Evolutionary conservation across 2,329 filamentous ascomycete genomes (phyloP).

Genomic region (Exophiala xenobiotica): DNA sequence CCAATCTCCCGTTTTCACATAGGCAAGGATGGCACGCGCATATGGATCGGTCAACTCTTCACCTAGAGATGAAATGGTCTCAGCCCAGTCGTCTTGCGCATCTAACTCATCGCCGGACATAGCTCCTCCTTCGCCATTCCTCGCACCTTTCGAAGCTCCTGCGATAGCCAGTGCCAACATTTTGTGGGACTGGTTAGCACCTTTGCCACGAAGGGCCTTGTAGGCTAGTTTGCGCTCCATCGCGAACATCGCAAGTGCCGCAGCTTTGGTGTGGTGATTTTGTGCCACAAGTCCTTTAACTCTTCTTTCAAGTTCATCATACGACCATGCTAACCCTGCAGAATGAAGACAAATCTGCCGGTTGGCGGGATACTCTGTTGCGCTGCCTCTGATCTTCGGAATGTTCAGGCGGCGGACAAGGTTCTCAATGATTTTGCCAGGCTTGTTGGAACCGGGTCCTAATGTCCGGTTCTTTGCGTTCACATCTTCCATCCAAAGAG

Average conservation of each 20-base stretch:
- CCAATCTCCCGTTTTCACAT: constrained; percentile 62
- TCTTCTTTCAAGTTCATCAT: constrained; percentile 48
- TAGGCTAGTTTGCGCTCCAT: constrained; percentile 59
- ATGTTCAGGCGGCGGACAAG: constrained; percentile 53
- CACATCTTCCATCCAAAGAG: constrained; percentile 59
- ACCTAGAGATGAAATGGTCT: constrained; percentile 62
- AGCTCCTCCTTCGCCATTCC: constrained; percentile 3
- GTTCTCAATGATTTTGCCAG: constrained; percentile 46
- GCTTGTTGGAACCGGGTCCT: constrained; percentile 18
- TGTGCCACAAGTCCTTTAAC: constrained; percentile 53
- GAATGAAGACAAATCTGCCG: constrained; percentile 60
- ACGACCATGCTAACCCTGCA: constrained; percentile 58
- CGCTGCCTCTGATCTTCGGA: constrained; percentile 51
- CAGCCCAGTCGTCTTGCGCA: constrained; percentile 58
- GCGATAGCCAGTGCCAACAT: constrained; percentile 55
- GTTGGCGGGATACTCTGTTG: constrained; percentile 55
- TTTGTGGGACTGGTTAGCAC: constrained; percentile 55
- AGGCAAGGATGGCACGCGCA: constrained; percentile 59
- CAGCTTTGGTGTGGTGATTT: constrained; percentile 61
- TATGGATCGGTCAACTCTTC: constrained; percentile 63
- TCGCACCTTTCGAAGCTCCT: constrained; percentile 39
- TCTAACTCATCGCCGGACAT: constrained; percentile 22
- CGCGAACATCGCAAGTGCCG: constrained; percentile 62
- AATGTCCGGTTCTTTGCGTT: constrained; percentile 34
- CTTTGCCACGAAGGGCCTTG: constrained; percentile 54